A percentile compares a stretch with the other conserved stretches of the same genome.
Evolutionary conservation across 2,329 filamentous ascomycete species (phyloP).

Genomic region (Clonostachys sp.): DNA sequence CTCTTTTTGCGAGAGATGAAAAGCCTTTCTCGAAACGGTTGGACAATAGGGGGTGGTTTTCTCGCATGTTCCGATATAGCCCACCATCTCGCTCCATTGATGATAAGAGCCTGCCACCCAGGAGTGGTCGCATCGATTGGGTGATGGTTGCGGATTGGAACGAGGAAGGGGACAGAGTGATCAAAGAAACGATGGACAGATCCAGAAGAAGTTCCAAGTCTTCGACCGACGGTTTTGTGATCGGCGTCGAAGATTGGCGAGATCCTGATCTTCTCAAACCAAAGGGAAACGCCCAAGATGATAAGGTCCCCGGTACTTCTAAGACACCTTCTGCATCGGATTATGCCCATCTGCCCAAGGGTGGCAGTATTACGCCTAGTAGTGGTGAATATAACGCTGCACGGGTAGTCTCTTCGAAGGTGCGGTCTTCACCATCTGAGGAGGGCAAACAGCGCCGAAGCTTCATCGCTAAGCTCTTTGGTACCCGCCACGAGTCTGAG

Average conservation of each 20-base stretch:
- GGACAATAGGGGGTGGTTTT: constrained; percentile 34
- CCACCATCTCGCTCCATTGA: constrained; percentile 18
- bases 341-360: too few relatives aligned
- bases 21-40: too few relatives aligned
- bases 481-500: constrained; percentile 28
- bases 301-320: neutral
- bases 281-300: neutral
- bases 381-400: too few relatives aligned
- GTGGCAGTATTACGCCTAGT: too few relatives aligned
- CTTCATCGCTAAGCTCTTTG: constrained; percentile 46
- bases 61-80: constrained; percentile 30
- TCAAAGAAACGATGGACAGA: constrained; percentile 31
- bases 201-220: constrained; percentile 11
- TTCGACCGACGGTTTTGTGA: constrained; percentile 58
- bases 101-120: constrained; percentile 62
- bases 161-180: constrained; percentile 33
- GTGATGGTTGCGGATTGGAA: constrained; percentile 63
- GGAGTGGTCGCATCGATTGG: constrained; percentile 72
- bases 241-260: constrained; percentile 84
- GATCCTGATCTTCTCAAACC: constrained; percentile 54
- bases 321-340: too few relatives aligned
- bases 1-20: constrained; percentile 1
- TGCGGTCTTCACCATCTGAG: too few relatives aligned
- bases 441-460: constrained; percentile 5
- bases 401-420: too few relatives aligned